Evolutionary conservation across 306 rosid genomes (phyloP), one percentile per base, ranked within the genome.

Genomic region (Ziziphus jujuba): DNA sequence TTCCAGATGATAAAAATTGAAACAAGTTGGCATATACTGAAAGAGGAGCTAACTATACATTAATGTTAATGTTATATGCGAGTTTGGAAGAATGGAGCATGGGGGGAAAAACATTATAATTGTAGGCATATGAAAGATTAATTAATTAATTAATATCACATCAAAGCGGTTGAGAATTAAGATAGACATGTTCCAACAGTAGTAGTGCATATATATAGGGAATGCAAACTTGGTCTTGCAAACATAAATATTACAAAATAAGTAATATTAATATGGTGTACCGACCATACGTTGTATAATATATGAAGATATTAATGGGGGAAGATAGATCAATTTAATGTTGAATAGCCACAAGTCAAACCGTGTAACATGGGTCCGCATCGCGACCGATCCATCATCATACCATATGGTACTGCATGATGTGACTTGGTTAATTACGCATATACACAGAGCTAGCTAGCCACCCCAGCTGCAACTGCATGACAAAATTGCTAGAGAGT

Each of bases 281-380:
- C 45, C 45, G 45, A 40, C 11, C 45, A 40, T 40, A 40, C 9
- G 9, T 40, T 38, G 7, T 38, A 38, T 38, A 56, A 20, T 10
- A 31, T 40, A 69, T 56, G 51, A 40, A 40, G 2, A 24, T 43
- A 56, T 56, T 44, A 58, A 43, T 44, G 15, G 7, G 4, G 65
- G 73, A 44, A 2, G 73, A 35, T 56, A 31, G 56, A 40, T 8
- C 40, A 25, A 69, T 69, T 69, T 43, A 69, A 56, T 69, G 65
- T 6, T 45, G 35, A 38, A 16, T 23, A 56, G 51, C 52, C 40
- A 34, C 25, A 58, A 56, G 73, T 69, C 73, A 58, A 56, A 17
- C 56, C 45, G 56, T 25, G 73, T 45, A 57, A 57, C 65, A 57
- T 43, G 65, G 73, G 56, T 56, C 45, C 24, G 56, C 55, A 57